Evolutionary conservation across 192 early-diverging fungal genomes (phyloP), one percentile per base, ranked within the genome.

Genomic region (Gamsiella multidivaricata): DNA sequence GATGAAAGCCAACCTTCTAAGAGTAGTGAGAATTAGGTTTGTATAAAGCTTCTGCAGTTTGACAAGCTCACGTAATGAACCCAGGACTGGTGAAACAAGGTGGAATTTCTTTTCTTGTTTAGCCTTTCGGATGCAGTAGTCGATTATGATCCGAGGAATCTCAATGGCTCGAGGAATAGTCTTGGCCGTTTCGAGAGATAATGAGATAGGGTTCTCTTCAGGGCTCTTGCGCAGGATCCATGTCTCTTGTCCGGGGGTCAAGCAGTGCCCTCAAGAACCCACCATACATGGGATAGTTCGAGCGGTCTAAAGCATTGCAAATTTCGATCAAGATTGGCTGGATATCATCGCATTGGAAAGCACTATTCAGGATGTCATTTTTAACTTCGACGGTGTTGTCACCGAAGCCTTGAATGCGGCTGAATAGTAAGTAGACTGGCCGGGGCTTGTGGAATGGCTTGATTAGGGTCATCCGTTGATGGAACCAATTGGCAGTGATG

Each of bases 1-100:
- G 53, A 54, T 54, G 29, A 54, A 54, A 54, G 53, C 53, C 33
- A 54, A 36, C 9, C 53, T 14, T 54, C 33, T 54, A 33, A 54
- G 53, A 28, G 53, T 54, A 33, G 29, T 20, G 14, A 5, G 31
- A 54, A 54, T 31, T 4, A 54, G 17, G 33, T 54, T 36, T 36
- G 31, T 54, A 33, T 54, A 31, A 10, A 34, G 4, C 12, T 54
- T 14, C 2, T 33, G 2, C 53, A 54, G 53, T n/a, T 54, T 20
- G 5, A 54, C 33, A 54, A 54, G 28, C 31, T 36, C 53, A 54
- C 20, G 53, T 4, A 54, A 20, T 36, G 53, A 34, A 7, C 29
- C 9, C 12, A 36, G 28, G 53, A 54, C 31, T 54, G 53, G 53
- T 1, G 31, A 31, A 36, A 54, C 53, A 54, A 6, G 33, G 10